Evolutionary conservation across 371 early-diverging fungal genomes (phyloP).

Genomic region (Smittium mucronatum): DNA sequence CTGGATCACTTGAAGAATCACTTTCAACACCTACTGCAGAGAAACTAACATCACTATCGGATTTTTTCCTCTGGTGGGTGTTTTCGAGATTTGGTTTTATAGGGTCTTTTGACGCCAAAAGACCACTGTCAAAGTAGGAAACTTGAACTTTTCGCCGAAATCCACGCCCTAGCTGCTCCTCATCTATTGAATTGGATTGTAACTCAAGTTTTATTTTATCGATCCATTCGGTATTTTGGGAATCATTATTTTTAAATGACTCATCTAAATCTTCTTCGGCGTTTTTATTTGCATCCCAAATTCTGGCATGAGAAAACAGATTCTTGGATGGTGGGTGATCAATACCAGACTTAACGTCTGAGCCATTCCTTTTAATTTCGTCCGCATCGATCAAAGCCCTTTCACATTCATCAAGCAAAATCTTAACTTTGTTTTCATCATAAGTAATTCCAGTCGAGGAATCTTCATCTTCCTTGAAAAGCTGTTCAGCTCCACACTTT

Average conservation of each 20-base stretch:
- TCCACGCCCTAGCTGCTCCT: conserved; percentile 9
- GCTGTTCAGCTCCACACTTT: conserved; percentile 59
- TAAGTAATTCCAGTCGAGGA: conserved; percentile 41
- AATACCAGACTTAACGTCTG: neutral
- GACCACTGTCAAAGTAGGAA: neutral
- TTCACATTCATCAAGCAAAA: conserved; percentile 44
- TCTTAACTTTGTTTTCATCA: conserved; percentile 42
- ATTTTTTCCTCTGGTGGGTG: neutral
- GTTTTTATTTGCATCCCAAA: conserved; percentile 7
- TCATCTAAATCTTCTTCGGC: conserved; percentile 1
- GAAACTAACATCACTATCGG: neutral
- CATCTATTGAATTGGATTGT: no score
- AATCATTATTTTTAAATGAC: neutral
- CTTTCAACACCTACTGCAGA: neutral
- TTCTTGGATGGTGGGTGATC: neutral
- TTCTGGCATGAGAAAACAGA: conserved; percentile 1
- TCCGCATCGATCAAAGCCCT: conserved; percentile 13
- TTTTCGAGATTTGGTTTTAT: neutral
- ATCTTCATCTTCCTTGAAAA: conserved; percentile 53
- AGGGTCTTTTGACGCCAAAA: neutral
- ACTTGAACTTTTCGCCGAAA: conserved; percentile 1
- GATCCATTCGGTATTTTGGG: neutral
- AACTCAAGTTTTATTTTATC: neutral
- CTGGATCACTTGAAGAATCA: neutral
- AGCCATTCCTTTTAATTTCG: neutral